Evolutionary conservation across 495 filamentous ascomycete genomes (phyloP).

Genomic region (Apodospora peruviana): DNA sequence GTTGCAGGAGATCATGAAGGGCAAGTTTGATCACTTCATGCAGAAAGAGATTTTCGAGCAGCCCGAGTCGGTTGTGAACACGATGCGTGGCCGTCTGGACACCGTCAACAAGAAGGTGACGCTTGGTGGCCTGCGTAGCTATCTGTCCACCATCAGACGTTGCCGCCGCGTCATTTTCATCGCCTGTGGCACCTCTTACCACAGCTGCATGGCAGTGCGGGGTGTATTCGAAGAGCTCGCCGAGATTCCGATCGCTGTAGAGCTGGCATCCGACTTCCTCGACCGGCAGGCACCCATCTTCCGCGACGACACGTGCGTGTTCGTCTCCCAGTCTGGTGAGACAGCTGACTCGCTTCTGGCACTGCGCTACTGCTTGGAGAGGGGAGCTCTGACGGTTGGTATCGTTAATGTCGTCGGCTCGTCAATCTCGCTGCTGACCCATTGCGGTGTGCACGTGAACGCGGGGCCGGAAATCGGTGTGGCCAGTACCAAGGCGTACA

Average conservation of each 20-base stretch:
- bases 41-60: slow-evolving; percentile 99
- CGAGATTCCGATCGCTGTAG: slow-evolving; percentile 95
- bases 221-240: slow-evolving; percentile 97
- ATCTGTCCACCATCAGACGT: slow-evolving; percentile 91
- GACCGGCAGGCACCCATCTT: slow-evolving; percentile 97
- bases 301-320: slow-evolving; percentile 98
- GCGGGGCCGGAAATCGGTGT: slow-evolving; percentile 98
- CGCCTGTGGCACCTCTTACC: slow-evolving; percentile 94
- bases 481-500: slow-evolving; percentile 98
- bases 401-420: slow-evolving; percentile 98
- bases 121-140: slow-evolving; percentile 89
- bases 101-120: slow-evolving; percentile 88
- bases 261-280: slow-evolving; percentile 96
- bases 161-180: slow-evolving; percentile 97
- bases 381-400: slow-evolving; percentile 92
- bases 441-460: slow-evolving; percentile 99
- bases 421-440: slow-evolving; percentile 94
- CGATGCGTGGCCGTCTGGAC: slow-evolving; percentile 97
- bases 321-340: slow-evolving; percentile 97
- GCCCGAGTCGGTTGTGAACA: slow-evolving; percentile 98
- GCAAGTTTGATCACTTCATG: slow-evolving; percentile 99
- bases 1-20: slow-evolving; percentile 99
- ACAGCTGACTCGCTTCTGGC: slow-evolving; percentile 98
- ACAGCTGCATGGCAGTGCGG: slow-evolving; percentile 98
- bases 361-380: slow-evolving; percentile 93